Percentiles rank a stretch among this genome's conserved stretches.
Evolutionary conservation across 805 yeast genomes (phyloP).

Genomic region (Sungouiozyma ichnusensis): DNA sequence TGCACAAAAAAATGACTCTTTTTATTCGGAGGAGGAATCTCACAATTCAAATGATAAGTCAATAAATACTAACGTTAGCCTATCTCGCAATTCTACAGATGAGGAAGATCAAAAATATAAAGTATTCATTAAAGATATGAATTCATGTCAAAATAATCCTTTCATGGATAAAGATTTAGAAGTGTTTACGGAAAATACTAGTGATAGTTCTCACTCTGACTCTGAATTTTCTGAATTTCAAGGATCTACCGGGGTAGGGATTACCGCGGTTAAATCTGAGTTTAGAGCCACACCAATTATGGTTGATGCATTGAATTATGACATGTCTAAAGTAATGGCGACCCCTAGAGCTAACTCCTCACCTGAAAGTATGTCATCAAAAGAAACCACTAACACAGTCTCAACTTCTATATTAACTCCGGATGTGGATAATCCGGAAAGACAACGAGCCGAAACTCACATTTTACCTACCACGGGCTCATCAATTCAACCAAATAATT

Average conservation of each 20-base stretch:
- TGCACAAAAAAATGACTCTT: neutral
- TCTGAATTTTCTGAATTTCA: neutral
- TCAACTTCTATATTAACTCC: neutral
- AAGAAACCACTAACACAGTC: neutral
- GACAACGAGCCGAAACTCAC: neutral
- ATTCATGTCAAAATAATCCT: no score
- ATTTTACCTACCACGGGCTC: neutral
- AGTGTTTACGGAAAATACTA: neutral
- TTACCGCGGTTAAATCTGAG: neutral
- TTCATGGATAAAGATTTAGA: neutral
- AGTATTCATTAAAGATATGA: no score
- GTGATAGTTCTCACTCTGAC: neutral
- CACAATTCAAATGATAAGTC: neutral
- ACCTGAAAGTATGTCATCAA: neutral
- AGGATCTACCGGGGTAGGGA: neutral
- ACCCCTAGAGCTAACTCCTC: neutral
- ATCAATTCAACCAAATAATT: neutral
- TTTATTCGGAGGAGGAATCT: neutral
- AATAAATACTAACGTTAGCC: neutral
- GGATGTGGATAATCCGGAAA: neutral
- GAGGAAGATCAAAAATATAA: neutral
- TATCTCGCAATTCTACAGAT: neutral
- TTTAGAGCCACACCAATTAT: neutral
- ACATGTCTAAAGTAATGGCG: neutral
- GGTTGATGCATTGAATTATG: neutral